These are phyloP conservation scores for Boletus coccyginus DNA, from an alignment of 768 basidiomycete genomes.

Conservation along the genomic window DNA sequence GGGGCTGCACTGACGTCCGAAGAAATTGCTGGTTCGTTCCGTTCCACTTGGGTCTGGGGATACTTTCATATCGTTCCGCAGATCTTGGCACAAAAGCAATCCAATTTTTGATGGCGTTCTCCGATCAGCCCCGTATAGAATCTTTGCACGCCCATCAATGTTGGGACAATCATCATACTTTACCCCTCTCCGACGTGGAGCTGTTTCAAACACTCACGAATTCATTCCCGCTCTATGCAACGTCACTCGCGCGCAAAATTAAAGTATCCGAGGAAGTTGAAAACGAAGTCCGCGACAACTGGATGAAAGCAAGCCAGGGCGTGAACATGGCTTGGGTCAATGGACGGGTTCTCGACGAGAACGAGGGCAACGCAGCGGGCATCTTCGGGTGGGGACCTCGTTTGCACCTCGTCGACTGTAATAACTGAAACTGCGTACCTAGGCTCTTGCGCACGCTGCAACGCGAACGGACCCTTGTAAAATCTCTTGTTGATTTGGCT, in stretches of 20 bases:
- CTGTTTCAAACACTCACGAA: conserved; percentile 67
- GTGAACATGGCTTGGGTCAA: conserved; percentile 76
- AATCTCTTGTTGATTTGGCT: conserved; percentile 58
- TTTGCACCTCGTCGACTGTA: neutral
- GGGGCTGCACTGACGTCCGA: conserved; percentile 46
- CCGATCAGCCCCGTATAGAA: conserved; percentile 45
- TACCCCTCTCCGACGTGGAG: conserved; percentile 12
- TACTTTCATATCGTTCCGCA: conserved; percentile 18
- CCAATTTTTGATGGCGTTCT: conserved; percentile 68
- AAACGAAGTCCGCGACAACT: conserved; percentile 58
- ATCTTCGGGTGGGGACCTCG: conserved; percentile 48
- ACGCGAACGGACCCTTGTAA: conserved; percentile 65
- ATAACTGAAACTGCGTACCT: conserved; percentile 1
- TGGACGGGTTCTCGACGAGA: conserved; percentile 57
- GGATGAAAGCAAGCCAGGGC: conserved; percentile 48
- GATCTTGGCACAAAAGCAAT: conserved; percentile 71
- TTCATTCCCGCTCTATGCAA: conserved; percentile 87
- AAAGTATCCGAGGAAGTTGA: conserved; percentile 46
- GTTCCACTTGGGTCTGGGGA: neutral
- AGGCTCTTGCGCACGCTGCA: conserved; percentile 70
- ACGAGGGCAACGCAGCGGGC: conserved; percentile 57
- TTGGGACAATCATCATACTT: conserved; percentile 11
- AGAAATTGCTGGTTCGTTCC: conserved; percentile 52
- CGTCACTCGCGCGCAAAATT: conserved; percentile 70
- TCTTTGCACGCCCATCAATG: conserved; percentile 14